Percentiles rank a stretch among this genome's conserved stretches.
phyloP scores from a whole-genome alignment of 306 rosid genomes.

The Vicia villosa region DNA sequence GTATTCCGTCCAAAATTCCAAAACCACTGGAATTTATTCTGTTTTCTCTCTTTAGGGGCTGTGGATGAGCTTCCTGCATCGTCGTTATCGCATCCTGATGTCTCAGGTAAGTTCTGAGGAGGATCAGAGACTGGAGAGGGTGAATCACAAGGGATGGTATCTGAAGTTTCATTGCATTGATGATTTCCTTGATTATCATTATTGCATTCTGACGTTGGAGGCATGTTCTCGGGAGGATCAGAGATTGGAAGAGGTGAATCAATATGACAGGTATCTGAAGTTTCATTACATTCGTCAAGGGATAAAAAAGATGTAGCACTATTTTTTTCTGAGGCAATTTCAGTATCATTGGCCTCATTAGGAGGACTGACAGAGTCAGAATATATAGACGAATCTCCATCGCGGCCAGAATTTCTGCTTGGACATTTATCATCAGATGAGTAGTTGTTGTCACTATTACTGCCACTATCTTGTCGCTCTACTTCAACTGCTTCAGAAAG shows the following conservation, averaged over 20 bases:
- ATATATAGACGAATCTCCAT: constrained; percentile 60
- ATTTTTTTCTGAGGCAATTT: constrained; percentile 60
- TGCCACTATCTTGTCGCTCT: constrained; percentile 51
- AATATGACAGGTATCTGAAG: constrained; percentile 34
- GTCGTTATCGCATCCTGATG: constrained; percentile 47
- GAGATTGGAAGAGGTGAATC: constrained; percentile 50
- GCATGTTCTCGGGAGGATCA: constrained; percentile 44
- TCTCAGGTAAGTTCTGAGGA: constrained; percentile 44
- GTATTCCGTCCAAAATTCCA: constrained; percentile 77
- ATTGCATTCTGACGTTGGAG: constrained; percentile 47
- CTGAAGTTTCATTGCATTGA: constrained; percentile 51
- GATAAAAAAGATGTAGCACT: constrained; percentile 76
- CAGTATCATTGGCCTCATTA: constrained; percentile 62
- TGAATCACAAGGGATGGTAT: constrained; percentile 38
- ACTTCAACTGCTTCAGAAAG: constrained; percentile 47
- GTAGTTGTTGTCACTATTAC: constrained; percentile 48
- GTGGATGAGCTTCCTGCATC: constrained; percentile 40
- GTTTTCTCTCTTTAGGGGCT: constrained; percentile 60
- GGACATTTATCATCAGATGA: constrained; percentile 51
- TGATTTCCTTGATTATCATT: constrained; percentile 31
- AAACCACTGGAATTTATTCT: constrained; percentile 75
- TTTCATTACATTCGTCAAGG: constrained; percentile 56
- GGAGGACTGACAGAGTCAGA: constrained; percentile 67
- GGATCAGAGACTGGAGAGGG: constrained; percentile 47
- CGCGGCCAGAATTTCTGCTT: constrained; percentile 63